Conservation (phyloP, 2,329 filamentous ascomycete genomes). For the Lojkania enalia region DNA sequence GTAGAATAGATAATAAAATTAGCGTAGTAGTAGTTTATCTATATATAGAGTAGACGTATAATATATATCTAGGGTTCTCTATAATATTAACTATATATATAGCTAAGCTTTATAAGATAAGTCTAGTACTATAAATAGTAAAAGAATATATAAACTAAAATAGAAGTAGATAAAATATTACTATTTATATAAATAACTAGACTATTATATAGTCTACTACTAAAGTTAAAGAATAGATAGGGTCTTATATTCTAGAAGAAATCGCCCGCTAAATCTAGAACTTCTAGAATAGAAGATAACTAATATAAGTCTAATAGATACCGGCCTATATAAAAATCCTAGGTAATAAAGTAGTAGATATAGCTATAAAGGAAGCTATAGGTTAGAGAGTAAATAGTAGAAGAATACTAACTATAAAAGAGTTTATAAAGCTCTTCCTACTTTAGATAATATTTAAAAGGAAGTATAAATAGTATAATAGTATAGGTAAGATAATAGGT, state of each 20-base stretch:
- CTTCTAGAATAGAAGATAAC: constrained; percentile 13
- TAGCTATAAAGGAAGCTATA: constrained; percentile 3
- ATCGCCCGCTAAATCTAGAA: constrained; percentile 16
- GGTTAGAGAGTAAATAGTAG: constrained; percentile 2
- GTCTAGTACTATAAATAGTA: constrained; percentile 21
- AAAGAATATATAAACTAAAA: constrained; percentile 14
- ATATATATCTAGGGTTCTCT: constrained; percentile 16
- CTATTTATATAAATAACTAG: constrained; percentile 24
- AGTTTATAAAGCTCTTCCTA: background rate
- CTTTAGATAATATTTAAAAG: background rate
- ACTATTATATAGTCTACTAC: constrained; percentile 17
- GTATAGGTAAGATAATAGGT: background rate
- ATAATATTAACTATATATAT: constrained; percentile 16
- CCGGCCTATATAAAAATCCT: constrained; percentile 7
- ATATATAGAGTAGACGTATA: constrained; percentile 15
- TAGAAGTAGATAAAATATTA: constrained; percentile 10
- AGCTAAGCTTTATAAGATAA: constrained; percentile 8
- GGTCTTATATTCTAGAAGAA: constrained; percentile 20
- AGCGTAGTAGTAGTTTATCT: constrained; percentile 19
- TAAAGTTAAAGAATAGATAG: constrained; percentile 14
- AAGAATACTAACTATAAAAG: background rate
- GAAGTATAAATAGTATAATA: background rate
- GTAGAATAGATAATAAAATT: constrained; percentile 21
- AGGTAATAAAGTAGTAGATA: constrained; percentile 1
- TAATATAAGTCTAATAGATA: constrained; percentile 14